Conservation (phyloP, 192 early-diverging fungal genomes). For the Coemansia sp. region DNA sequence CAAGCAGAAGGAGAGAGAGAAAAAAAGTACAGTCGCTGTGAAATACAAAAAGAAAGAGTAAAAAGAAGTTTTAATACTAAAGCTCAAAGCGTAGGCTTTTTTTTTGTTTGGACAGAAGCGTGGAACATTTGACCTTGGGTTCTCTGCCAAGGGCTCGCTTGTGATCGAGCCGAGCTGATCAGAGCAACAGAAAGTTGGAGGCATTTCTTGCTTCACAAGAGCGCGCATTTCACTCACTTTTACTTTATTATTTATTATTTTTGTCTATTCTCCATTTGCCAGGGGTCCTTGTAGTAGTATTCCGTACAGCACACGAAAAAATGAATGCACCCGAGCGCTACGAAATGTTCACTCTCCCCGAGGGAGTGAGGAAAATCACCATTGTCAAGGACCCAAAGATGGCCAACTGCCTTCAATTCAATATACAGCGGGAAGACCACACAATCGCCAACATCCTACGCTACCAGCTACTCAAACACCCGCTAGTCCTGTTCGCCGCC, state of each 20-base stretch:
- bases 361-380: slow-evolving; percentile 74
- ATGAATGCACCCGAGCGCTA: slow-evolving; percentile 88
- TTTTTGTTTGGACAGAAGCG: background rate
- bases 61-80: background rate
- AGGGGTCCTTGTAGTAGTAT: background rate
- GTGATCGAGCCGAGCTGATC: slow-evolving; percentile 5
- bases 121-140: background rate
- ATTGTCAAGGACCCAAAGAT: slow-evolving; percentile 88
- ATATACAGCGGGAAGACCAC: slow-evolving; percentile 94
- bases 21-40: slow-evolving; percentile 8
- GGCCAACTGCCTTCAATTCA: slow-evolving; percentile 91
- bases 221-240: background rate
- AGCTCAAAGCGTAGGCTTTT: background rate
- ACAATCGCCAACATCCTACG: slow-evolving; percentile 94
- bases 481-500: slow-evolving; percentile 92
- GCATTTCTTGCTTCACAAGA: background rate
- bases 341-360: slow-evolving; percentile 78
- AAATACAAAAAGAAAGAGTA: slow-evolving; percentile 1
- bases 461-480: slow-evolving; percentile 86
- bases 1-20: background rate
- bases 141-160: slow-evolving; percentile 2
- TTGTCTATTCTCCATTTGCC: background rate
- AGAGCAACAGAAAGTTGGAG: background rate
- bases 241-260: background rate
- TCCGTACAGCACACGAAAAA: slow-evolving; percentile 11